Conservation (phyloP, 1,139 yeast species). For the Yamadazyma atlantica region DNA sequence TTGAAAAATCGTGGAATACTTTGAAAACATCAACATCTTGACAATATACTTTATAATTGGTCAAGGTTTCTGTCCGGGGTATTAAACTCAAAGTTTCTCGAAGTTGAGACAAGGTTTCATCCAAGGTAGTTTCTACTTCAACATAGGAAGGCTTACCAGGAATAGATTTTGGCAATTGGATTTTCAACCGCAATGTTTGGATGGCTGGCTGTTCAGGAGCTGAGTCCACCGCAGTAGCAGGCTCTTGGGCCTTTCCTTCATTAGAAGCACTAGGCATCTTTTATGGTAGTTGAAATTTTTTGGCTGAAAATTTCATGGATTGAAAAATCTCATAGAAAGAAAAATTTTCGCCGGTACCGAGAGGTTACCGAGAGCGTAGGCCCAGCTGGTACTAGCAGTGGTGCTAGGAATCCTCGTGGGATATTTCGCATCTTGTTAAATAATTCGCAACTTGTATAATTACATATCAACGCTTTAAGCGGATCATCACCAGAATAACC, state of each 20-base stretch:
- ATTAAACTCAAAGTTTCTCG: slow-evolving; percentile 55
- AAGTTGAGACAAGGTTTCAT: slow-evolving; percentile 59
- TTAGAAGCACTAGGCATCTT: slow-evolving; percentile 1
- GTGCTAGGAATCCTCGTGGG: too few species aligned
- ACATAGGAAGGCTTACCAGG: slow-evolving; percentile 15
- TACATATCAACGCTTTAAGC: too few species aligned
- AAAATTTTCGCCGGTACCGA: too few species aligned
- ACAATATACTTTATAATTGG: slow-evolving; percentile 54
- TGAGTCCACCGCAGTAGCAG: neutral
- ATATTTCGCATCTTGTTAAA: too few species aligned
- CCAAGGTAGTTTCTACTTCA: slow-evolving; percentile 22
- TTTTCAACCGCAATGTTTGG: slow-evolving; percentile 6
- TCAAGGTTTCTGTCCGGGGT: slow-evolving; percentile 57
- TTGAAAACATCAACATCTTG: slow-evolving; percentile 36
- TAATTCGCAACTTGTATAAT: too few species aligned
- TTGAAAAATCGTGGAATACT: slow-evolving; percentile 31
- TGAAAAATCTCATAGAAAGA: too few species aligned
- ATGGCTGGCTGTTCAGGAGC: neutral
- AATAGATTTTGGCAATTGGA: slow-evolving; percentile 34
- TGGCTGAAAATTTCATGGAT: too few species aligned
- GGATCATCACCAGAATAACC: too few species aligned
- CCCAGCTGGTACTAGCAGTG: too few species aligned
- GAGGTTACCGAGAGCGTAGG: too few species aligned
- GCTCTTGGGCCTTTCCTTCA: neutral
- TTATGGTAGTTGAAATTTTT: neutral